A percentile compares a stretch with the other conserved stretches of the same genome.
Evolutionary conservation across 2,329 filamentous ascomycete species (phyloP).

Genomic region (Incumbomyces lentus): DNA sequence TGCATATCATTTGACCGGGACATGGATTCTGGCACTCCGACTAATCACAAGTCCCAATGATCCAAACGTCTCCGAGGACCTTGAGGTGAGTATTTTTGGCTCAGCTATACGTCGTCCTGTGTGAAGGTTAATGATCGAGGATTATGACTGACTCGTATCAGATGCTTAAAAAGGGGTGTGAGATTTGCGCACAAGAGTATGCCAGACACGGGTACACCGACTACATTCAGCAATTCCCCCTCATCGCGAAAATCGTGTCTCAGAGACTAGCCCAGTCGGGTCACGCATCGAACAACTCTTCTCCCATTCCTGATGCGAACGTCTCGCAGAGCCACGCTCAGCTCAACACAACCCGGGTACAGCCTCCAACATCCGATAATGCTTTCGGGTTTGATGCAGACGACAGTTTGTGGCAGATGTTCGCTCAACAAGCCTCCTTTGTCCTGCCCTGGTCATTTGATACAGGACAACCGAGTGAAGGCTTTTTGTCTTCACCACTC

Average conservation of each 20-base stretch:
- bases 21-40: neutral
- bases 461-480: neutral
- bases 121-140: no score
- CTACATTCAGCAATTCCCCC: neutral
- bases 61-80: neutral
- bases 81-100: neutral
- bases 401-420: neutral
- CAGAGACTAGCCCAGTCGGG: no score
- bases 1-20: neutral
- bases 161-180: neutral
- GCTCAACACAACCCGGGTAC: no score
- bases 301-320: no score
- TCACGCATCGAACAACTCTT: no score
- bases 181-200: neutral
- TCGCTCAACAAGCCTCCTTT: constrained; percentile 1
- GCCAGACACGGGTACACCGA: neutral
- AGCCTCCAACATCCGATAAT: no score
- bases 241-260: neutral
- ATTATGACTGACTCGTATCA: neutral
- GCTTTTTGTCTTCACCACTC: neutral
- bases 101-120: no score
- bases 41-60: neutral
- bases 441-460: constrained; percentile 1
- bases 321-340: no score
- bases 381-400: neutral